Percentiles rank a stretch among this genome's conserved stretches.
These are phyloP conservation scores for Kwoniella pini DNA, from an alignment of 768 basidiomycete genomes.

Conservation along the genomic window DNA sequence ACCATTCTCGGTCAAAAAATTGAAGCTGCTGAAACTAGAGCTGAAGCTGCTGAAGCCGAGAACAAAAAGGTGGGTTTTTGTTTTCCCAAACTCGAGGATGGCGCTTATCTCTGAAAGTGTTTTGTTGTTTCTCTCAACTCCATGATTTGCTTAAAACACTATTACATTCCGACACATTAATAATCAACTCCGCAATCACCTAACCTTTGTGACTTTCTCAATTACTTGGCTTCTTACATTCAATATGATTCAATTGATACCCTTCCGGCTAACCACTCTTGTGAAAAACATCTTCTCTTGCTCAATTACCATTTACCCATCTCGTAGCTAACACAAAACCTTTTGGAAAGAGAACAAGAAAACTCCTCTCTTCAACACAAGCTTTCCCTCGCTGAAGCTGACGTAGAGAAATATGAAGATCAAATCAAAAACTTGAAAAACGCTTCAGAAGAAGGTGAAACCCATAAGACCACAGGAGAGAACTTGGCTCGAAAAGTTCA, in stretches of 20 bases:
- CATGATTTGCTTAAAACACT: too few relatives aligned
- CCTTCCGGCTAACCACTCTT: too few relatives aligned
- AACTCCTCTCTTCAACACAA: slow-evolving; percentile 76
- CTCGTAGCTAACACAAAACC: slow-evolving; percentile 63
- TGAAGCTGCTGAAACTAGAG: slow-evolving; percentile 74
- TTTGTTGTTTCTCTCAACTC: too few relatives aligned
- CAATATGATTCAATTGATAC: too few relatives aligned
- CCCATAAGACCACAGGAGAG: slow-evolving; percentile 71
- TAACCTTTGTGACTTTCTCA: too few relatives aligned
- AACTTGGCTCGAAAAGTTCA: slow-evolving; percentile 77
- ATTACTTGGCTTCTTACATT: too few relatives aligned
- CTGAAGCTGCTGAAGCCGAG: slow-evolving; percentile 82
- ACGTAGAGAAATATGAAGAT: slow-evolving; percentile 70
- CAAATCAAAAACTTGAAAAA: slow-evolving; percentile 68
- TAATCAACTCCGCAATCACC: too few relatives aligned
- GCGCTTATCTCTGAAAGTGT: too few relatives aligned
- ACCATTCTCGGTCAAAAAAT: slow-evolving; percentile 66
- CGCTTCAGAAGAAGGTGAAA: slow-evolving; percentile 67
- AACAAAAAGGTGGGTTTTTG: slow-evolving; percentile 66
- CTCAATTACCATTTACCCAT: neutral
- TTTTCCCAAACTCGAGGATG: too few relatives aligned
- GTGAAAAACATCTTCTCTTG: neutral
- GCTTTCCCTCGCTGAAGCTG: slow-evolving; percentile 63
- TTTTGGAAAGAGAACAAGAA: slow-evolving; percentile 82
- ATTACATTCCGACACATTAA: too few relatives aligned